Base-by-base conservation (phyloP, 139 green algal genomes). In the Raphidocelis subcapitata region DNA sequence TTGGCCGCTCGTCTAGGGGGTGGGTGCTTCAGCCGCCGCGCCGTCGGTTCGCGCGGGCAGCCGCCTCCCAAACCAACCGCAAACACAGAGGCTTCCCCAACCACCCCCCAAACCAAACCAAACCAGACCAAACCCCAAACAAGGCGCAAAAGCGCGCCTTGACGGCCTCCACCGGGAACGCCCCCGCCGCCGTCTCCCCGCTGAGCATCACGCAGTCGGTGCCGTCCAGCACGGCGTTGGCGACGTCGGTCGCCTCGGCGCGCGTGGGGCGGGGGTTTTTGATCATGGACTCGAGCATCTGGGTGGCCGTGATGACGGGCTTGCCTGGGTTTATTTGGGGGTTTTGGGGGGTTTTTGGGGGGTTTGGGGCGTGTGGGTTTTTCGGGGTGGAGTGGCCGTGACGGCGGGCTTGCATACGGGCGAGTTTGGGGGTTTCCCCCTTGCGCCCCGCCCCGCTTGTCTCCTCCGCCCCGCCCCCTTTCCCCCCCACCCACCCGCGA, bases 171-270 rank as follows among this genome's bases (percentile, higher is more conserved):
- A 97, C 81, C 33, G 93, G 94, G 83, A 96, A 98, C 47, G 76
- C 82, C 29, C 94, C 94, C 37, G 92, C 91, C n/a, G 94, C 94
- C 18, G 93, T 99, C 86, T 99, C 95, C 47, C 95, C 87, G 2
- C 89, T 98, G 31, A 99, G 90, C 95, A 99, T 99, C 75, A 98
- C 93, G 77, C 92, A 97, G 86, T 97, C 93, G 2, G 94, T 97
- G 75, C 94, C 94, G 79, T 98, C 94, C 59, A 98, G 82, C 77
- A 98, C 94, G n/a, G 93, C 93, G 77, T 98, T 98, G 71, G 94
- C 94, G 20, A 98, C 93, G 74, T 98, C 94, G 10, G 94, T 98
- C 0, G 92, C 92, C 85, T 98, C 94, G 5, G 93, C 94, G 69
- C 94, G 89, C 5, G 95, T 98, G 33, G 95, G 95, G 2, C 89